A percentile compares a stretch with the other conserved stretches of the same genome.
Evolutionary conservation across 2,329 filamentous ascomycete genomes (phyloP).

Genomic region (Ophiostoma sp.): DNA sequence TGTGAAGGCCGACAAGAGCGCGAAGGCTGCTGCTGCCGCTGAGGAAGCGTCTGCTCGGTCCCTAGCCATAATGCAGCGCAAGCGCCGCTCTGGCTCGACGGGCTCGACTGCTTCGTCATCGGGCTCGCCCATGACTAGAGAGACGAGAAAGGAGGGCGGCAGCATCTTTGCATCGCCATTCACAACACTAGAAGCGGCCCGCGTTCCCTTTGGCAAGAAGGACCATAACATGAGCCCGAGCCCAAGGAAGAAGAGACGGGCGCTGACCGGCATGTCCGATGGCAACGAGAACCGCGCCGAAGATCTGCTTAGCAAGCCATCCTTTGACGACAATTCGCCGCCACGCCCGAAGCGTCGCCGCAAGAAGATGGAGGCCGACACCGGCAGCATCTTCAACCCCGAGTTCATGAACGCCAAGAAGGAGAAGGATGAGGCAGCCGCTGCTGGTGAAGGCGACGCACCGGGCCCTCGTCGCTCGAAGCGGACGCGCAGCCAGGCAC

Average conservation of each 20-base stretch:
- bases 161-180: constrained; percentile 15
- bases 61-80: constrained; percentile 25
- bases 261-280: constrained; percentile 17
- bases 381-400: constrained; percentile 34
- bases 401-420: constrained; percentile 29
- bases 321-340: constrained; percentile 33
- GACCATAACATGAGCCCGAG: constrained; percentile 43
- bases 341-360: constrained; percentile 37
- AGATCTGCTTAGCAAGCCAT: constrained; percentile 33
- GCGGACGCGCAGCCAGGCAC: constrained; percentile 32
- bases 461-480: constrained; percentile 23
- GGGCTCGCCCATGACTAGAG: constrained; percentile 36
- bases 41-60: neutral
- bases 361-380: constrained; percentile 35
- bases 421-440: neutral
- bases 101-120: constrained; percentile 34
- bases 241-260: constrained; percentile 43
- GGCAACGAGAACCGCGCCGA: constrained; percentile 11
- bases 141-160: neutral
- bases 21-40: constrained; percentile 36
- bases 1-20: constrained; percentile 39
- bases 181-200: constrained; percentile 22
- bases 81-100: constrained; percentile 35
- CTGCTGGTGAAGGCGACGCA: neutral
- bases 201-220: constrained; percentile 39